phyloP scores from a whole-genome alignment of 208 protist species.

The Leishmania major region DNA sequence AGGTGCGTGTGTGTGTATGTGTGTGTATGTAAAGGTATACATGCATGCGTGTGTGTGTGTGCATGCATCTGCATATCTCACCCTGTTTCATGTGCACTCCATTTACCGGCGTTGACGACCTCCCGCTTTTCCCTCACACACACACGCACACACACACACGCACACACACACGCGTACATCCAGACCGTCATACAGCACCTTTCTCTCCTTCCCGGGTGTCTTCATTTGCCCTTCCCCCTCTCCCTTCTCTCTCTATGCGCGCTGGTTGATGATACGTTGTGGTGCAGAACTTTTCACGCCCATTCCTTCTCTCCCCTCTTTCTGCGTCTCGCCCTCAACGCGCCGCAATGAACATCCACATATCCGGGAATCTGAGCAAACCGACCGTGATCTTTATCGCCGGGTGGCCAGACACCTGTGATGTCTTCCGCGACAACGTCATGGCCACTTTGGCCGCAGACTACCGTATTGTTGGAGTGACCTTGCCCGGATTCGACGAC shows the following conservation, averaged over 20 bases:
- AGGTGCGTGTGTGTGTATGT: not conserved
- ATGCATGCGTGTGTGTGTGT: not conserved
- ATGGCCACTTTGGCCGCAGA: slow-evolving; percentile 48
- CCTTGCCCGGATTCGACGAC: slow-evolving; percentile 64
- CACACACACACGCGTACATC: not conserved
- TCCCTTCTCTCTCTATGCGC: not conserved
- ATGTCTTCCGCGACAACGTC: slow-evolving; percentile 77
- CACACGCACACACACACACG: not conserved
- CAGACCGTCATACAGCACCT: not conserved
- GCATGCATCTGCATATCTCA: not conserved
- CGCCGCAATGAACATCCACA: slow-evolving; percentile 68
- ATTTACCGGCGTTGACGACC: not conserved
- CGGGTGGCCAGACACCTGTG: slow-evolving; percentile 76
- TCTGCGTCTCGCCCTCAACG: not conserved
- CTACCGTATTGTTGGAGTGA: slow-evolving; percentile 74
- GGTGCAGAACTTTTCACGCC: not conserved
- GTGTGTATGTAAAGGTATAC: not conserved
- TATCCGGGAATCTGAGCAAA: slow-evolving; percentile 68
- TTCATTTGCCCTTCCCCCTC: not conserved
- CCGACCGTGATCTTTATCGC: slow-evolving; percentile 74
- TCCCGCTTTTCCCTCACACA: not conserved
- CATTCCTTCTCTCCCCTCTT: not conserved
- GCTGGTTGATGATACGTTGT: not conserved
- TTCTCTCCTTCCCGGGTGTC: not conserved
- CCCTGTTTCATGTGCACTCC: not conserved